Evolutionary conservation across 148 eudicot species (phyloP).

Genomic region (Camellia sinensis): DNA sequence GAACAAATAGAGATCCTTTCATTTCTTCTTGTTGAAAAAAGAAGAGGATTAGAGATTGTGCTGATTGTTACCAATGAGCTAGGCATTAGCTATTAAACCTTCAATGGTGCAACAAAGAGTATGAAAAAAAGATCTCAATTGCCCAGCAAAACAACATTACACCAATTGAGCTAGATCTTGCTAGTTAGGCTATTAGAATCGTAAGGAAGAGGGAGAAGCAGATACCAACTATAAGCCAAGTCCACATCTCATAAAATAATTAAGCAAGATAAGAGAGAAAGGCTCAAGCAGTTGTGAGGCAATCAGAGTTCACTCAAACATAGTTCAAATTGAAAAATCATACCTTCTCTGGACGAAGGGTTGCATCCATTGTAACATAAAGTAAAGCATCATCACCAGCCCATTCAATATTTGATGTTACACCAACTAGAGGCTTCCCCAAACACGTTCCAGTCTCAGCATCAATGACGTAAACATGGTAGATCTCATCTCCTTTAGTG

Average conservation of each 20-base stretch:
- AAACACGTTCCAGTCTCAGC: conserved; percentile 52
- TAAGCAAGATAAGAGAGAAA: not conserved
- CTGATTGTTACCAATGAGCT: not conserved
- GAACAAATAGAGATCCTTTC: no score
- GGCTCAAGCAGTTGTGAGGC: not conserved
- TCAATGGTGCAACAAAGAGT: not conserved
- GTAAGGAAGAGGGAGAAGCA: not conserved
- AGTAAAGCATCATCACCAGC: conserved; percentile 78
- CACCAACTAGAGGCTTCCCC: conserved; percentile 66
- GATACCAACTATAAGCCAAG: not conserved
- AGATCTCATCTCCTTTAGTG: conserved; percentile 89
- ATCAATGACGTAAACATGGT: conserved; percentile 62
- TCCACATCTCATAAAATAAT: not conserved
- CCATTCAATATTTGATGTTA: conserved; percentile 72
- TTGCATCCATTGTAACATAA: conserved; percentile 80
- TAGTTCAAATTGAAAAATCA: not conserved
- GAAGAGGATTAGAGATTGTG: not conserved
- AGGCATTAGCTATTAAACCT: not conserved
- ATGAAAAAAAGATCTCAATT: not conserved
- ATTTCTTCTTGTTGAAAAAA: not conserved
- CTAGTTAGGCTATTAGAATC: not conserved
- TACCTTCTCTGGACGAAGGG: conserved; percentile 90
- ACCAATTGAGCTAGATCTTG: not conserved
- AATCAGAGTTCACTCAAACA: not conserved
- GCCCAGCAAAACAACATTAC: not conserved